A percentile compares a stretch with the other conserved stretches of the same genome.
phyloP scores from a whole-genome alignment of 176 grass and related monocot genomes.

The Phyllostachys edulis region DNA sequence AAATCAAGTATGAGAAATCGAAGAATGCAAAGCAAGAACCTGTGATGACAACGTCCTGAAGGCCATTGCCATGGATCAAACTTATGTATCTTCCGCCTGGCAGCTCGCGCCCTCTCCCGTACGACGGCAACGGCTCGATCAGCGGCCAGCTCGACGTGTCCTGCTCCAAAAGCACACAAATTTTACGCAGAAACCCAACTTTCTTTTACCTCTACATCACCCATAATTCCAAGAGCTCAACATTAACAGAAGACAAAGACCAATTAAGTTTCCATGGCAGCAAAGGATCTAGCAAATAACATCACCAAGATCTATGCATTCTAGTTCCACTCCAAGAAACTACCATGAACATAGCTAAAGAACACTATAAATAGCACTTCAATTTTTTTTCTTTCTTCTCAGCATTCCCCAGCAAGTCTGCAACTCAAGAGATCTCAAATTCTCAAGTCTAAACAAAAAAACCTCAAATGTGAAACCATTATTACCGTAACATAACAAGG shows the following conservation, averaged over 20 bases:
- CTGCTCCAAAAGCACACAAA: slow-evolving; percentile 41
- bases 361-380: not conserved
- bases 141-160: slow-evolving; percentile 77
- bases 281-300: not conserved
- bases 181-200: not conserved
- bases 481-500: not conserved
- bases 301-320: not conserved
- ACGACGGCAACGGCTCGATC: slow-evolving; percentile 79
- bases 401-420: not conserved
- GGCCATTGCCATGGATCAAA: slow-evolving; percentile 76
- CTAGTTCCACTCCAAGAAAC: not conserved
- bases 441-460: not conserved
- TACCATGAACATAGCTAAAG: not conserved
- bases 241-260: not conserved
- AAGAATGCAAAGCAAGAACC: slow-evolving; percentile 42
- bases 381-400: not conserved
- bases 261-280: not conserved
- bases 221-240: not conserved
- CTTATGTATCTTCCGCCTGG: slow-evolving; percentile 87
- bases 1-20: not conserved
- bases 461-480: not conserved
- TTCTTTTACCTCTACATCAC: not conserved
- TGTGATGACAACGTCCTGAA: slow-evolving; percentile 92
- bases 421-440: slow-evolving; percentile 16
- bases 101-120: slow-evolving; percentile 80